Evolutionary conservation across 208 protist genomes (phyloP).

Genomic region (Acanthamoeba castellanii): DNA sequence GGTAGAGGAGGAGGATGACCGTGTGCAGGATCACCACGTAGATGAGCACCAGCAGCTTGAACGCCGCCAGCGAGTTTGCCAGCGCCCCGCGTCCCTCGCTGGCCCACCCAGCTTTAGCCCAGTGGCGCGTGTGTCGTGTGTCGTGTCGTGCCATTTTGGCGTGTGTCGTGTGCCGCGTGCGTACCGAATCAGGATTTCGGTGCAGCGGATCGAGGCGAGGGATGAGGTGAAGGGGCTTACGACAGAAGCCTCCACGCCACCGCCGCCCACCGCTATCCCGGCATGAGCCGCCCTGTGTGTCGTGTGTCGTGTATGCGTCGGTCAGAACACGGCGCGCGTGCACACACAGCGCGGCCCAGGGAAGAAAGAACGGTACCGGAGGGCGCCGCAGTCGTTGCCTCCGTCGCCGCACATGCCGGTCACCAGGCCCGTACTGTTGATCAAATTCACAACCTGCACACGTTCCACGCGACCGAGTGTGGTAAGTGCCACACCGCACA

Average conservation of each 20-base stretch:
- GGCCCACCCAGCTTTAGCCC: neutral
- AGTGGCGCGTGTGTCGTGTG: too few species aligned
- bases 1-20: neutral
- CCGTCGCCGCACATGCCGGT: conserved; percentile 7
- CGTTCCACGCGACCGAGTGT: too few species aligned
- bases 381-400: neutral
- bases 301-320: neutral
- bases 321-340: too few species aligned
- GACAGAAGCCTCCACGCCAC: conserved; percentile 1
- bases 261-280: neutral
- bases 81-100: neutral
- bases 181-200: conserved; percentile 2
- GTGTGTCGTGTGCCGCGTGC: too few species aligned
- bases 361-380: neutral
- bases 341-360: neutral
- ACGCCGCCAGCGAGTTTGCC: neutral
- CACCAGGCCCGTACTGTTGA: neutral
- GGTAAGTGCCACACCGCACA: too few species aligned
- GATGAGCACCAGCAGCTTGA: conserved; percentile 36
- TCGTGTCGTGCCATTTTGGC: neutral
- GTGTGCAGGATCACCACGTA: conserved; percentile 5
- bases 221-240: neutral
- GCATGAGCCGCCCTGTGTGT: neutral
- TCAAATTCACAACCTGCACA: neutral
- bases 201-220: neutral